A percentile compares a stretch with the other conserved stretches of the same genome.
Conservation (phyloP, 192 early-diverging fungal genomes). For the Allomyces macrogynus region DNA sequence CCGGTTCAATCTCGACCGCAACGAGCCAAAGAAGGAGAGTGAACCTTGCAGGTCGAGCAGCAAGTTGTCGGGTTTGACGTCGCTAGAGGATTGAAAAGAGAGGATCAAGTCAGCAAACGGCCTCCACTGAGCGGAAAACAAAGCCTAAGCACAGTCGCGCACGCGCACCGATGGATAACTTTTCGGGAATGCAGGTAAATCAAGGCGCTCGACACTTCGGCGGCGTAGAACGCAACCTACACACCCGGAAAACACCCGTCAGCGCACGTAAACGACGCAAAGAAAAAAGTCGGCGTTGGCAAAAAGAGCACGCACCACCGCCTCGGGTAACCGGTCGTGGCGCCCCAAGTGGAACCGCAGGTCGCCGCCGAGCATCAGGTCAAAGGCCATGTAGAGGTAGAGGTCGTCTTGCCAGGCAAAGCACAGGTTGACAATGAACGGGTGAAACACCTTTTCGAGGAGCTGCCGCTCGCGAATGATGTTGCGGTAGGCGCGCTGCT, state of each 20-base stretch:
- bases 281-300: too few relatives aligned
- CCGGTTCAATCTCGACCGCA: too few relatives aligned
- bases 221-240: constrained; percentile 32
- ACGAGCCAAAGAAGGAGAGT: too few relatives aligned
- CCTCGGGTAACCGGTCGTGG: constrained; percentile 31
- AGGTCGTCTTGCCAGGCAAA: constrained; percentile 42
- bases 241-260: too few relatives aligned
- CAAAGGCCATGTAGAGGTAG: constrained; percentile 41
- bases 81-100: neutral
- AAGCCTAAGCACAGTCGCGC: too few relatives aligned
- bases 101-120: too few relatives aligned
- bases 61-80: constrained; percentile 55
- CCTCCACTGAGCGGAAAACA: too few relatives aligned
- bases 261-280: too few relatives aligned
- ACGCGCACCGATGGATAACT: constrained; percentile 35
- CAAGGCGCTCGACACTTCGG: constrained; percentile 47
- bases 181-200: constrained; percentile 44
- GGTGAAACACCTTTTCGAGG: constrained; percentile 64
- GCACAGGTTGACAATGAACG: constrained; percentile 46
- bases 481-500: constrained; percentile 66
- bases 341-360: constrained; percentile 24
- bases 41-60: constrained; percentile 24
- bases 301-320: constrained; percentile 16
- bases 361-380: constrained; percentile 37
- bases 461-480: constrained; percentile 75